phyloP scores from a whole-genome alignment of 768 basidiomycete genomes.

The Holtermannia corniformis region DNA sequence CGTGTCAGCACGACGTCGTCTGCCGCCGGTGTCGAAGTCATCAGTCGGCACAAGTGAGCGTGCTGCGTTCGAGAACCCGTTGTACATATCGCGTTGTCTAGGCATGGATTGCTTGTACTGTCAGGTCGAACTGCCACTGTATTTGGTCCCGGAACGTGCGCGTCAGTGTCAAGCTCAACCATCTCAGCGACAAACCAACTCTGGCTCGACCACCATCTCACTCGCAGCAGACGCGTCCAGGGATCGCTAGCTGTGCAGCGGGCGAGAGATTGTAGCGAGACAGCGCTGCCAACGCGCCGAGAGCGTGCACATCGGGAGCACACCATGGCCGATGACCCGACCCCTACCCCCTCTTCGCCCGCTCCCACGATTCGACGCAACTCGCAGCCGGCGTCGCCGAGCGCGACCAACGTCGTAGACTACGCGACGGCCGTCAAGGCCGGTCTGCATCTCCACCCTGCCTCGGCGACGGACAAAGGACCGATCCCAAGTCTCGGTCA shows the following conservation, averaged over 20 bases:
- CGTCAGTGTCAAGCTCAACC: not conserved
- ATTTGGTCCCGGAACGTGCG: not conserved
- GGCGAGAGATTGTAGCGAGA: no score
- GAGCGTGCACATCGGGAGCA: no score
- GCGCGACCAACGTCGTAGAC: not conserved
- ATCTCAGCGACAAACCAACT: no score
- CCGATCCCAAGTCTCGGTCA: no score
- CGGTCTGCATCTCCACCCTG: not conserved
- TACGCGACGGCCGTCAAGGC: not conserved
- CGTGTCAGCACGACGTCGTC: slow-evolving; percentile 27
- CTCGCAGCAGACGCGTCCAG: no score
- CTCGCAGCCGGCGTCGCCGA: not conserved
- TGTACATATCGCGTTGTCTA: no score
- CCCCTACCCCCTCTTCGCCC: not conserved
- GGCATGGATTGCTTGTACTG: not conserved
- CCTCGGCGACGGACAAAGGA: no score
- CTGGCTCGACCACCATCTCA: no score
- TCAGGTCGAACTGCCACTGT: no score
- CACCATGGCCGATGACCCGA: not conserved
- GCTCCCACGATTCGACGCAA: not conserved
- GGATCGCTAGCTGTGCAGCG: no score
- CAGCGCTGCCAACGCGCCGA: no score
- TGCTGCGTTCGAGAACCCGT: no score
- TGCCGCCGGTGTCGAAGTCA: slow-evolving; percentile 39
- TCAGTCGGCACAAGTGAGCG: slow-evolving; percentile 25